These are phyloP conservation scores for Neurospora tetraspora DNA, from an alignment of 495 filamentous ascomycete genomes.

Conservation along the genomic window DNA sequence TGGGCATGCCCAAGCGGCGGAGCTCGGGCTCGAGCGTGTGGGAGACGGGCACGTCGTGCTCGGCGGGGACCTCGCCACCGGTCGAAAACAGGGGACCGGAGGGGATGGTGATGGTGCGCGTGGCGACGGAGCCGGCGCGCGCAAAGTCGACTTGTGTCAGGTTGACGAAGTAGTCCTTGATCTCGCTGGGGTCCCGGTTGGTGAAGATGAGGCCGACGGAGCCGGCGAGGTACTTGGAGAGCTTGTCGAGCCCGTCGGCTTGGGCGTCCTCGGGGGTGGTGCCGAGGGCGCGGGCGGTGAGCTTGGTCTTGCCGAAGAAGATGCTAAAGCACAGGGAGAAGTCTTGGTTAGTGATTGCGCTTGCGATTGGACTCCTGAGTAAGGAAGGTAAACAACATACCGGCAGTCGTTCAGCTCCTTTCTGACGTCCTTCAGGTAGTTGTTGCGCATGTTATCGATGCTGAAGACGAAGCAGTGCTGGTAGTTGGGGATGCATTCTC, in stretches of 20 bases:
- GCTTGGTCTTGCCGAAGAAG: constrained; percentile 98
- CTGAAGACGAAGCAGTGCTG: constrained; percentile 86
- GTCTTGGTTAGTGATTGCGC: too few relatives aligned
- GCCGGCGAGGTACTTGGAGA: constrained; percentile 64
- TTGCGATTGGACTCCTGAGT: too few relatives aligned
- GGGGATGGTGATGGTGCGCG: constrained; percentile 67
- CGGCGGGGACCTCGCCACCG: constrained; percentile 62
- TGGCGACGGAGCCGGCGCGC: constrained; percentile 68
- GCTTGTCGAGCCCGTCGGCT: constrained; percentile 57
- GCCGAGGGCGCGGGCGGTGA: constrained; percentile 90
- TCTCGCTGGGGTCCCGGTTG: constrained; percentile 50
- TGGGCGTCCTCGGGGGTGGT: constrained; percentile 61
- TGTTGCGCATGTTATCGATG: constrained; percentile 98
- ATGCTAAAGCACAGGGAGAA: constrained; percentile 31
- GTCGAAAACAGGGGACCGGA: constrained; percentile 66
- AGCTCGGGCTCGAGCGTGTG: constrained; percentile 83
- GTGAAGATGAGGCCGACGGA: constrained; percentile 89
- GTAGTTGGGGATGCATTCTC: constrained; percentile 75
- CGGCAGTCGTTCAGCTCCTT: constrained; percentile 74
- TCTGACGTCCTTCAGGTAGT: constrained; percentile 85
- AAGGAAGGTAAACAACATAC: constrained; percentile 33
- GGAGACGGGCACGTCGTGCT: constrained; percentile 76
- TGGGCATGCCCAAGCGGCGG: constrained; percentile 79
- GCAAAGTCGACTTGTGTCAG: constrained; percentile 73
- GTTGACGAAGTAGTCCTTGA: constrained; percentile 56